Conservation (phyloP, 163 green algal species). For the Chloroidium sp. region DNA sequence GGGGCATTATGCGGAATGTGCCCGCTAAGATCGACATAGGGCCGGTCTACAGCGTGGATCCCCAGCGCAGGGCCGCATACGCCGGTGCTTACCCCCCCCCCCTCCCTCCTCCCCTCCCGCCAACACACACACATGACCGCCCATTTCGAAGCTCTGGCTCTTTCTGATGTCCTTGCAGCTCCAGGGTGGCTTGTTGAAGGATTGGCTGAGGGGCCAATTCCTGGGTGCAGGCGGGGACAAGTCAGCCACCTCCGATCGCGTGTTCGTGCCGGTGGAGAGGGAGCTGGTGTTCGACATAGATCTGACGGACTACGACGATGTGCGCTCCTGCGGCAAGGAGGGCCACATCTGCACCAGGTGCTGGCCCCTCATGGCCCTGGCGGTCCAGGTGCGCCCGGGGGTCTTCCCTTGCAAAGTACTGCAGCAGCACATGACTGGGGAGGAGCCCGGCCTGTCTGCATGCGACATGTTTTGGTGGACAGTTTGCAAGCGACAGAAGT, state of each 20-base stretch:
- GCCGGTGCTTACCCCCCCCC: too few species aligned
- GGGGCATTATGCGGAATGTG: conserved; percentile 50
- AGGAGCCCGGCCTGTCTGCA: background rate
- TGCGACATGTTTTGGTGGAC: background rate
- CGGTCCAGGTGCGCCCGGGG: conserved; percentile 63
- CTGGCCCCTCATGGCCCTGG: conserved; percentile 94
- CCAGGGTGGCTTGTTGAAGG: too few species aligned
- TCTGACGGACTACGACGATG: conserved; percentile 97
- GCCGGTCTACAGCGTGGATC: conserved; percentile 91
- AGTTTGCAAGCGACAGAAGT: background rate
- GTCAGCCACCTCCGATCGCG: background rate
- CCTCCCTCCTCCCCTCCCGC: too few species aligned
- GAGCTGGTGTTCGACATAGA: conserved; percentile 99
- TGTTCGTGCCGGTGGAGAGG: conserved; percentile 75
- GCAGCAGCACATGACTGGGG: background rate
- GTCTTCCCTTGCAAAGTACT: background rate
- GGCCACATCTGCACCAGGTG: conserved; percentile 86
- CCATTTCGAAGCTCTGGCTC: too few species aligned
- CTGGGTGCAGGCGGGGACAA: conserved; percentile 5
- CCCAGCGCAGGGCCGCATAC: conserved; percentile 55
- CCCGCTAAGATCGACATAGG: conserved; percentile 98
- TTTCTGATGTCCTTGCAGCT: too few species aligned
- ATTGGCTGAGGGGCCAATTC: too few species aligned
- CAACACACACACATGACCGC: too few species aligned
- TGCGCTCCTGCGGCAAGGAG: conserved; percentile 84